Base-by-base conservation (phyloP, 805 yeast genomes). In the Ascoidea rubescens region DNA sequence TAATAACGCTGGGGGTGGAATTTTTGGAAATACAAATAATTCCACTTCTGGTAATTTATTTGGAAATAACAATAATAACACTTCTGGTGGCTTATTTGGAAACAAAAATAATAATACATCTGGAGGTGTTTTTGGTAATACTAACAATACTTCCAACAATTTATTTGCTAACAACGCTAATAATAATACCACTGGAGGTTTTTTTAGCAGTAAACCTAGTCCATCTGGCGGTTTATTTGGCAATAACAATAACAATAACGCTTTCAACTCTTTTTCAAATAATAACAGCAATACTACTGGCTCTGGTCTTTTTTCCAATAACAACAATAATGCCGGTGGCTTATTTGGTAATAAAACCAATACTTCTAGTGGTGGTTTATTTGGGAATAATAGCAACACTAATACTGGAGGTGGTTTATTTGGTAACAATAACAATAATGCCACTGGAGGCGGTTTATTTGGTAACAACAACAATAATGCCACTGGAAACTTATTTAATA, bases 401-500 rank as follows among this genome's bases (percentile, higher is more conserved):
- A 44, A 53, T 52, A 49, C 54, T 10, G 4, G 32, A 21, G 28
- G 17, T 21, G 52, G 52, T 16, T 50, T 50, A 31, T 55, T 66
- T 57, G 63, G 69, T 48, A 46, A 62, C 44, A 56, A 51, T 46
- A 61, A 58, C 49, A 59, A 49, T 47, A 50, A 45, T 46, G 45
- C 5, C 17, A 49, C 59, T n/a, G 59, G 59, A 48, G 62, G 64
- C 42, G 61, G 65, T 4, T 42, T 65, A 45, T 64, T 64, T 54
- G 64, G 67, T 45, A 56, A 52, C 48, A 55, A 55, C 47, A 55
- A 55, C 28, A 50, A 59, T 46, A 58, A 56, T 43, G 54, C 62
- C 6, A 55, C 64, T 43, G 72, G 71, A 55, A 72, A 70, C 33
- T 57, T 69, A 51, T 73, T 70, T 62, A 72, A 73, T 17, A 61